Evolutionary conservation across 2,329 filamentous ascomycete genomes (phyloP).

Genomic region (Epichloe glyceriae): DNA sequence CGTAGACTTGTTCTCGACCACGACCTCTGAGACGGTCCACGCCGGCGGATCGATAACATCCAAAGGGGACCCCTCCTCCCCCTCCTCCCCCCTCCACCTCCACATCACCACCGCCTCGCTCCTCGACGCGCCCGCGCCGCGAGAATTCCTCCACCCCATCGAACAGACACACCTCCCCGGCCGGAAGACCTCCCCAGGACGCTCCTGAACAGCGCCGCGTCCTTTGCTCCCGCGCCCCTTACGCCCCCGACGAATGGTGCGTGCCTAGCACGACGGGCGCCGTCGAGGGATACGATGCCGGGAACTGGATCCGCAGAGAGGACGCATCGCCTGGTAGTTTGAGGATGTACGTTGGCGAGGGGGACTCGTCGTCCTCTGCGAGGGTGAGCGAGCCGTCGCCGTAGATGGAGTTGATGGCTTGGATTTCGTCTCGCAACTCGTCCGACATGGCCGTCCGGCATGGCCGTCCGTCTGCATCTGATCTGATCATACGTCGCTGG

Average conservation of each 20-base stretch:
- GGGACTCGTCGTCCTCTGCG: conserved; percentile 17
- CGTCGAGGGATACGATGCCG: conserved; percentile 57
- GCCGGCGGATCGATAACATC: conserved; percentile 27
- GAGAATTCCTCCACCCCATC: conserved; percentile 72
- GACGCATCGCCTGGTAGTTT: conserved; percentile 50
- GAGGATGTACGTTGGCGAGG: conserved; percentile 40
- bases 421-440: conserved; percentile 59
- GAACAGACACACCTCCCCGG: conserved; percentile 76
- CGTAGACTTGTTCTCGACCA: conserved; percentile 74
- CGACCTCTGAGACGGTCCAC: conserved; percentile 63
- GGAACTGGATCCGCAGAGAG: conserved; percentile 55
- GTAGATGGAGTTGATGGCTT: conserved; percentile 78
- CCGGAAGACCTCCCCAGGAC: conserved; percentile 56
- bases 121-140: conserved; percentile 28
- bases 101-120: conserved; percentile 4
- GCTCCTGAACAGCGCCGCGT: conserved; percentile 55
- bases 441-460: conserved; percentile 44
- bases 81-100: conserved; percentile 26
- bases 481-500: no score
- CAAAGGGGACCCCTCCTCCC: no score
- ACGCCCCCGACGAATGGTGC: conserved; percentile 66
- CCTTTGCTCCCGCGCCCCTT: conserved; percentile 58
- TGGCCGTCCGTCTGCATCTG: conserved; percentile 12
- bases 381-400: conserved; percentile 48
- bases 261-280: conserved; percentile 65